Percentiles rank a stretch among this genome's conserved stretches.
These are phyloP conservation scores for Miamiensis avidus DNA, from an alignment of 169 alveolate genomes.

Conservation along the genomic window DNA sequence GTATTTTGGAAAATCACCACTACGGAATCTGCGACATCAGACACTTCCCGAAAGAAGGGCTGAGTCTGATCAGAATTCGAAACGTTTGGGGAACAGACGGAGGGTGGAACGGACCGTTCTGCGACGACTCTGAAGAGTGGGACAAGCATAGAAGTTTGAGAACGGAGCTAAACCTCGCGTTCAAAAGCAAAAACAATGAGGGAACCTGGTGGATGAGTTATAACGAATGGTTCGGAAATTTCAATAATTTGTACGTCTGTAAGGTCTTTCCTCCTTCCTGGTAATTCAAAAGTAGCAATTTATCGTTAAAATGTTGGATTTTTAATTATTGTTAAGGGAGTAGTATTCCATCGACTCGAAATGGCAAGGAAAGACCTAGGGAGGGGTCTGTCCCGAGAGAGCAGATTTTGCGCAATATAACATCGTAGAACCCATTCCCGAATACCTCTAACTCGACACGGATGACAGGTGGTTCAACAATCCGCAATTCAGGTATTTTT, in stretches of 20 bases:
- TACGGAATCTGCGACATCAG: slow-evolving; percentile 82
- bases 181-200: slow-evolving; percentile 69
- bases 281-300: slow-evolving; percentile 40
- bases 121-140: slow-evolving; percentile 91
- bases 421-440: slow-evolving; percentile 51
- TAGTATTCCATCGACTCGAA: slow-evolving; percentile 79
- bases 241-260: slow-evolving; percentile 80
- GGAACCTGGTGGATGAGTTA: slow-evolving; percentile 92
- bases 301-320: background rate
- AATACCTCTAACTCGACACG: slow-evolving; percentile 68
- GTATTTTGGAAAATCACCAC: slow-evolving; percentile 81
- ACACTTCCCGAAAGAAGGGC: slow-evolving; percentile 67
- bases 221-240: slow-evolving; percentile 82
- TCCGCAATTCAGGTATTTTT: slow-evolving; percentile 68
- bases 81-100: slow-evolving; percentile 86
- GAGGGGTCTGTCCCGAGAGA: slow-evolving; percentile 84
- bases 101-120: slow-evolving; percentile 85
- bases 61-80: slow-evolving; percentile 76
- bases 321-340: background rate
- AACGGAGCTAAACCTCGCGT: slow-evolving; percentile 79
- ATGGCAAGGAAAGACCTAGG: slow-evolving; percentile 84
- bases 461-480: slow-evolving; percentile 89
- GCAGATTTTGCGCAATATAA: slow-evolving; percentile 47
- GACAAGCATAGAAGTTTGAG: slow-evolving; percentile 85
- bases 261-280: slow-evolving; percentile 87